phyloP scores from a whole-genome alignment of 371 early-diverging fungal genomes.

The Pancytospora philotis region DNA sequence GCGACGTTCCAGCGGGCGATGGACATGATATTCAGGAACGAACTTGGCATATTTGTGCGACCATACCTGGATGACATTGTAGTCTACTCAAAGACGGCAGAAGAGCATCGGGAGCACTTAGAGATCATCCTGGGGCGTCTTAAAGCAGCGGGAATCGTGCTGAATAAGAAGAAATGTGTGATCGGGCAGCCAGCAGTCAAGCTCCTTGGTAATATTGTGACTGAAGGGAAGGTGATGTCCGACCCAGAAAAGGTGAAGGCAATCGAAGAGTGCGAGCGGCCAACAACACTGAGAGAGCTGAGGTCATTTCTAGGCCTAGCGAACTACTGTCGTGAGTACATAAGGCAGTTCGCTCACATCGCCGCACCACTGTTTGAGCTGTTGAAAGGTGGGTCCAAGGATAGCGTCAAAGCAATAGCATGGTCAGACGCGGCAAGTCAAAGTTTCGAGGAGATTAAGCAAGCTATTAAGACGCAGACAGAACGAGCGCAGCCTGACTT shows the following conservation, averaged over 20 bases:
- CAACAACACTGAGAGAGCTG: constrained; percentile 13
- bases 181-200: constrained; percentile 17
- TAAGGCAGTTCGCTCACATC: constrained; percentile 10
- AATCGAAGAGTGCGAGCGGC: constrained; percentile 12
- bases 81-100: constrained; percentile 10
- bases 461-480: background rate
- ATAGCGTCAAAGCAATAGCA: background rate
- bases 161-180: constrained; percentile 26
- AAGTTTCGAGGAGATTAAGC: background rate
- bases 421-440: constrained; percentile 16
- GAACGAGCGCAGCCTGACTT: constrained; percentile 21
- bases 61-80: constrained; percentile 39
- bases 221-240: constrained; percentile 9
- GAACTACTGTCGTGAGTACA: constrained; percentile 15
- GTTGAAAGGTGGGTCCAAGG: constrained; percentile 10
- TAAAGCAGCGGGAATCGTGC: constrained; percentile 4
- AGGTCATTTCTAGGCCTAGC: constrained; percentile 12
- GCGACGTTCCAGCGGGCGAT: constrained; percentile 41
- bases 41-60: constrained; percentile 1
- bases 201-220: constrained; percentile 24
- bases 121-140: constrained; percentile 21
- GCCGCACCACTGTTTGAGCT: background rate
- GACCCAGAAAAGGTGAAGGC: background rate
- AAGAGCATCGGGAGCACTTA: constrained; percentile 25
- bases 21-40: constrained; percentile 31